Base-by-base conservation (phyloP, 257 asterid species). In the Leonotis leonurus region DNA sequence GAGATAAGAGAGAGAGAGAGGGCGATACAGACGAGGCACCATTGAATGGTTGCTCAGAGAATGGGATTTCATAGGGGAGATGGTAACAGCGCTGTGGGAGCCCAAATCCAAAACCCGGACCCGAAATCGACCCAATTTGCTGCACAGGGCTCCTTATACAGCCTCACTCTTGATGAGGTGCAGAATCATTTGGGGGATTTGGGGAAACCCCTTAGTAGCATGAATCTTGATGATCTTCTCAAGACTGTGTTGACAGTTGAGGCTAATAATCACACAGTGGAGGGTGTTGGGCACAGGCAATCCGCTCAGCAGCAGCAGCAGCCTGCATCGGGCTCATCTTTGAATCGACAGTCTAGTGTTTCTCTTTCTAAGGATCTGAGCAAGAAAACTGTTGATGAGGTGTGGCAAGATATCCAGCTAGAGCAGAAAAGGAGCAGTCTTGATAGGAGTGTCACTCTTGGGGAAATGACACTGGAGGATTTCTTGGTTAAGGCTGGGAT, bases 401-500 rank as follows among this genome's bases (percentile, higher is more conserved):
- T 91, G 70, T 88, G 96, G 96, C 85, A 75, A 25, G 94, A 75
- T 44, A 91, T 91, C 41, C 94, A 85, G 68, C 81, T 74, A 71
- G 93, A 80, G 72, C 77, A 79, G 29, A 69, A 71, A 26, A 73
- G 68, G 70, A 48, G 67, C 37, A 78, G 65, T 62, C 79, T 77
- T 70, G 89, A 81, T 29, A 72, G 85, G 76, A 83, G 73, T 56
- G 58, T 58, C 35, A 85, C 89, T 20, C 84, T 90, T n/a, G 95
- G 98, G 6, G 96, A 90, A 60, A 85, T 88, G 75, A 90, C 98
- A 0, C 71, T 90, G 62, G 98, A 88, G 80, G 96, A 88, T 51
- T 90, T 90, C 81, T 77, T 90, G 94, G 89, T 90, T 52, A 90
- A 81, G 82, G 98, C 98, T 3, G 98, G 98, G 62, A 83, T 88